Evolutionary conservation across 768 basidiomycete genomes (phyloP).

Genomic region (Suillus bovinus): DNA sequence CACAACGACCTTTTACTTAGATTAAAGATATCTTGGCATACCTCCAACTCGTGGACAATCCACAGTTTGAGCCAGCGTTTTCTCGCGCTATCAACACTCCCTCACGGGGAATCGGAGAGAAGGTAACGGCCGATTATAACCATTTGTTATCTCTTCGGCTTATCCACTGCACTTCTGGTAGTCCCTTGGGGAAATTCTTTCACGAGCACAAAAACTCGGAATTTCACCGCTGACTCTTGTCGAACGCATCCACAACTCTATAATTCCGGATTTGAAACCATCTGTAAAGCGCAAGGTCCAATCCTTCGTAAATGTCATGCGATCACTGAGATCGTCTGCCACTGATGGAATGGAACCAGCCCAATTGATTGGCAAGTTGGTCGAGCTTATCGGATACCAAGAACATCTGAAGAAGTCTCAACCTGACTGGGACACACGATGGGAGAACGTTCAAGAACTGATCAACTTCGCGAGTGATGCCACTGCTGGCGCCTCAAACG

Average conservation of each 20-base stretch:
- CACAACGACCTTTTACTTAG: conserved; percentile 31
- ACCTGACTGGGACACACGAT: conserved; percentile 71
- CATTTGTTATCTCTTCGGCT: neutral
- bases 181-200: conserved; percentile 61
- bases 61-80: conserved; percentile 64
- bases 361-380: conserved; percentile 58
- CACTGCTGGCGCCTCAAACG: conserved; percentile 30
- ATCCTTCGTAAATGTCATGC: conserved; percentile 59
- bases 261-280: conserved; percentile 64
- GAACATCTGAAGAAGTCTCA: conserved; percentile 69
- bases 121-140: conserved; percentile 43
- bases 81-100: conserved; percentile 73
- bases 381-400: conserved; percentile 63
- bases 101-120: conserved; percentile 71
- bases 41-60: conserved; percentile 80
- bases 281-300: conserved; percentile 62
- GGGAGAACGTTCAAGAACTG: conserved; percentile 88
- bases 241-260: conserved; percentile 63
- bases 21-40: conserved; percentile 84
- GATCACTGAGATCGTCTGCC: conserved; percentile 52
- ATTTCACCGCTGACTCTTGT: conserved; percentile 57
- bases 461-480: conserved; percentile 73
- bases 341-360: conserved; percentile 59
- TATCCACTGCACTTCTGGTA: conserved; percentile 24
- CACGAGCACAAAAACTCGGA: conserved; percentile 50